A percentile compares a stretch with the other conserved stretches of the same genome.
These are phyloP conservation scores for Dorcoceras hygrometricum DNA, from an alignment of 257 asterid genomes.

Conservation along the genomic window DNA sequence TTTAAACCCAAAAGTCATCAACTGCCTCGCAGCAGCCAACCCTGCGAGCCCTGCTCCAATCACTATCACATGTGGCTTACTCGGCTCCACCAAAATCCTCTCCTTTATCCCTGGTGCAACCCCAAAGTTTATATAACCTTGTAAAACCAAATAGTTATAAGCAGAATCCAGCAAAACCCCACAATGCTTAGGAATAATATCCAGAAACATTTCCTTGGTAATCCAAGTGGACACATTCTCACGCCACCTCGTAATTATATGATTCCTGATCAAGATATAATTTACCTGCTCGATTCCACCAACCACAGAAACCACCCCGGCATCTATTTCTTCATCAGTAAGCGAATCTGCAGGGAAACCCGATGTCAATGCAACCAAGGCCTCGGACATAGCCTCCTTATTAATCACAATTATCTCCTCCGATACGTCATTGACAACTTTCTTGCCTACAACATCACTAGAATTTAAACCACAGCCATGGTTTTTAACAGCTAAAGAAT, in stretches of 20 bases:
- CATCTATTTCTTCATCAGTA: slow-evolving; percentile 89
- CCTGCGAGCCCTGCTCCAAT: slow-evolving; percentile 96
- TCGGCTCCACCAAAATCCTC: slow-evolving; percentile 47
- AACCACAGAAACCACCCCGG: slow-evolving; percentile 74
- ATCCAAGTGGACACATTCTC: slow-evolving; percentile 75
- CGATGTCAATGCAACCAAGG: slow-evolving; percentile 76
- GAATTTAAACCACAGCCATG: slow-evolving; percentile 26
- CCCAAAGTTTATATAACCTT: slow-evolving; percentile 92
- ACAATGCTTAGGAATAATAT: slow-evolving; percentile 74
- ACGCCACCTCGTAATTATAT: slow-evolving; percentile 79
- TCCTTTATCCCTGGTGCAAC: slow-evolving; percentile 76
- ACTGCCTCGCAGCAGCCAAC: slow-evolving; percentile 95
- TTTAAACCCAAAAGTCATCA: slow-evolving; percentile 85
- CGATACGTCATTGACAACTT: slow-evolving; percentile 43
- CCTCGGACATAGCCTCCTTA: slow-evolving; percentile 85
- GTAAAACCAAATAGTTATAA: slow-evolving; percentile 62
- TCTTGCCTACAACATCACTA: slow-evolving; percentile 22
- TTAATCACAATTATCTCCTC: slow-evolving; percentile 96
- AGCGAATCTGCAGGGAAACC: slow-evolving; percentile 96
- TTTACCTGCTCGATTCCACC: slow-evolving; percentile 98
- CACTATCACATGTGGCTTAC: slow-evolving; percentile 56
- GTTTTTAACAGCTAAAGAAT: slow-evolving; percentile 25
- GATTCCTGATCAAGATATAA: slow-evolving; percentile 79
- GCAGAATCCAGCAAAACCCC: slow-evolving; percentile 56
- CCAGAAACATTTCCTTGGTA: slow-evolving; percentile 70